These are phyloP conservation scores for Carpinus fangiana DNA, from an alignment of 306 rosid species.

Conservation along the genomic window DNA sequence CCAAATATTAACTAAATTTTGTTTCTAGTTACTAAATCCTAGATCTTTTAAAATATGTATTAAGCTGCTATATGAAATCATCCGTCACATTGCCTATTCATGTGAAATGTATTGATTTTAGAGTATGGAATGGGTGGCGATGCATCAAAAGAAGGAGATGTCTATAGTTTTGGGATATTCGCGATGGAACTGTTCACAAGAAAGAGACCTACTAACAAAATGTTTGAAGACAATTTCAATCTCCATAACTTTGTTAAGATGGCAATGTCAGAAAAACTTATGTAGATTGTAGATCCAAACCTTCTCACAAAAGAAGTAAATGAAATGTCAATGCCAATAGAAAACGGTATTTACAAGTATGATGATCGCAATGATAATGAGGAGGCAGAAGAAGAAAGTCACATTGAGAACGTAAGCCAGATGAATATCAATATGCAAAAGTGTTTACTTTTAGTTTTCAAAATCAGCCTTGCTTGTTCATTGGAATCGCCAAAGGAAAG, in stretches of 20 bases:
- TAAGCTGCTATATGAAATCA: no score
- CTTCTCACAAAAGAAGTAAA: constrained; percentile 24
- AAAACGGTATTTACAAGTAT: not conserved
- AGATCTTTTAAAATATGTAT: no score
- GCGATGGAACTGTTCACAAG: no score
- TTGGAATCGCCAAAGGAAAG: constrained; percentile 32
- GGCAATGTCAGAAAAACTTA: constrained; percentile 21
- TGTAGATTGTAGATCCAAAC: constrained; percentile 32
- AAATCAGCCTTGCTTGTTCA: constrained; percentile 35
- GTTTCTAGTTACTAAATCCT: no score
- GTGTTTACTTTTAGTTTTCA: constrained; percentile 26
- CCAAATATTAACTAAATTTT: no score
- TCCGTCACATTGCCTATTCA: no score
- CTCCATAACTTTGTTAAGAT: constrained; percentile 19
- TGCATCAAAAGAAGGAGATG: not conserved
- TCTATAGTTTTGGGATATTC: no score
- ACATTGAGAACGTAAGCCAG: not conserved
- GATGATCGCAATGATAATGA: not conserved
- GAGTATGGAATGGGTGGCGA: no score
- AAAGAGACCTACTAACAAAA: not conserved
- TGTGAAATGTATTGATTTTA: no score
- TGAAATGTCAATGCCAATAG: not conserved
- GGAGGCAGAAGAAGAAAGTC: not conserved
- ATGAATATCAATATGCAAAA: not conserved
- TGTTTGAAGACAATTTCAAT: no score